Conservation (phyloP, 23 red algal genomes). For the Chondrus crispus region DNA sequence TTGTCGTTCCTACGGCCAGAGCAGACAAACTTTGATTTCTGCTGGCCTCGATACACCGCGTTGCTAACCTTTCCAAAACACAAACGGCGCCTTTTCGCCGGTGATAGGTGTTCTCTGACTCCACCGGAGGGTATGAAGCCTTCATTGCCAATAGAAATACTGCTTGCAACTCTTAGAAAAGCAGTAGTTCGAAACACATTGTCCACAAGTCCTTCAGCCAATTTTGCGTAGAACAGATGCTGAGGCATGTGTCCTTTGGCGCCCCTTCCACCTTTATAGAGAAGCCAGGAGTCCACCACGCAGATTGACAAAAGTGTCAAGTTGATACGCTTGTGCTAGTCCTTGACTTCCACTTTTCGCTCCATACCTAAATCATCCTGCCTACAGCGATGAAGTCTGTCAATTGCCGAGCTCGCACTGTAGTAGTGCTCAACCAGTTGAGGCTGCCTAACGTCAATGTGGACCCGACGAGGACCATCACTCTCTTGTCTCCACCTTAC, state of each 20-base stretch:
- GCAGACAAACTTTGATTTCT: slow-evolving; percentile 30
- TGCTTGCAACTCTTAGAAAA: too few relatives aligned
- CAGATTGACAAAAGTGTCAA: neutral
- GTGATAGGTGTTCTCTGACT: neutral
- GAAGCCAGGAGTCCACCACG: neutral
- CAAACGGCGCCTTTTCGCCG: neutral
- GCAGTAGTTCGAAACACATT: neutral
- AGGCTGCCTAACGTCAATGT: neutral
- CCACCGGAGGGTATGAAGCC: neutral
- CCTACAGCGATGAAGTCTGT: neutral
- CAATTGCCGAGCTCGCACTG: neutral
- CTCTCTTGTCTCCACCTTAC: neutral
- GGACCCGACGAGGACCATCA: neutral
- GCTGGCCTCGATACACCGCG: neutral
- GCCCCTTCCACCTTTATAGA: neutral
- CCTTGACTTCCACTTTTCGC: neutral
- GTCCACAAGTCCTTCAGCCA: neutral
- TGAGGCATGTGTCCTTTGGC: neutral
- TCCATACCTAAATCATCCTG: neutral
- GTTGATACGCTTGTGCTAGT: neutral
- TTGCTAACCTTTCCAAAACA: neutral
- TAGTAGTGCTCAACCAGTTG: neutral
- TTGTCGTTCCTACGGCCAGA: neutral
- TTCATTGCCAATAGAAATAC: neutral
- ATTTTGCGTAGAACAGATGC: neutral